Conservation (phyloP, 2,329 filamentous ascomycete species). For the Penicillium sclerotigenum region DNA sequence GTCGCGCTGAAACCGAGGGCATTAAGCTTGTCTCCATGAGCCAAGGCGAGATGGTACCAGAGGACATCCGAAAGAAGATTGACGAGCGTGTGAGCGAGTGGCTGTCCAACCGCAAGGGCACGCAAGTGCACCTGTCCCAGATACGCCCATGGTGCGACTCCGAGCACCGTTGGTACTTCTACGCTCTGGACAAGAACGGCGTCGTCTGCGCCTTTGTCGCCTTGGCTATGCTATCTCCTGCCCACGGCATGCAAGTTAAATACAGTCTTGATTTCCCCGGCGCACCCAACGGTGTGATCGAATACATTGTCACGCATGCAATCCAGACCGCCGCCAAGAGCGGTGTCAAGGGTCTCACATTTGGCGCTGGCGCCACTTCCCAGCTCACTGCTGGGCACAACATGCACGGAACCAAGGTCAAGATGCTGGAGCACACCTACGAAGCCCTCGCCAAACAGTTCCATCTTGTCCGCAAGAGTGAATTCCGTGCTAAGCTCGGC, state of each 20-base stretch:
- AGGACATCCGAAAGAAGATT: constrained; percentile 66
- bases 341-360: constrained; percentile 70
- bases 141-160: constrained; percentile 84
- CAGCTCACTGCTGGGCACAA: constrained; percentile 77
- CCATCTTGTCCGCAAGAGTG: constrained; percentile 76
- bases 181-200: constrained; percentile 69
- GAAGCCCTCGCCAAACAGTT: constrained; percentile 76
- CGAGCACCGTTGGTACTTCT: constrained; percentile 81
- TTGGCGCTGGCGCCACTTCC: constrained; percentile 76
- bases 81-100: constrained; percentile 74
- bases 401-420: constrained; percentile 73
- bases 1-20: constrained; percentile 76
- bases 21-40: constrained; percentile 74
- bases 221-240: constrained; percentile 73
- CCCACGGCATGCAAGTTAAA: constrained; percentile 89
- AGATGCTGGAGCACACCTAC: constrained; percentile 79
- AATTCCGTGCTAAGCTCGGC: constrained; percentile 88
- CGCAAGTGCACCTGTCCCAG: constrained; percentile 85
- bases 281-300: constrained; percentile 81
- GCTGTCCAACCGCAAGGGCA: constrained; percentile 75
- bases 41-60: constrained; percentile 59
- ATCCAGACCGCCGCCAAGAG: constrained; percentile 59
- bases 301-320: constrained; percentile 72
- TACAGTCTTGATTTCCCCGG: constrained; percentile 92
- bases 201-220: constrained; percentile 75